phyloP scores from a whole-genome alignment of 352 stramenopile genomes.

The Phytophthora pistaciae region DNA sequence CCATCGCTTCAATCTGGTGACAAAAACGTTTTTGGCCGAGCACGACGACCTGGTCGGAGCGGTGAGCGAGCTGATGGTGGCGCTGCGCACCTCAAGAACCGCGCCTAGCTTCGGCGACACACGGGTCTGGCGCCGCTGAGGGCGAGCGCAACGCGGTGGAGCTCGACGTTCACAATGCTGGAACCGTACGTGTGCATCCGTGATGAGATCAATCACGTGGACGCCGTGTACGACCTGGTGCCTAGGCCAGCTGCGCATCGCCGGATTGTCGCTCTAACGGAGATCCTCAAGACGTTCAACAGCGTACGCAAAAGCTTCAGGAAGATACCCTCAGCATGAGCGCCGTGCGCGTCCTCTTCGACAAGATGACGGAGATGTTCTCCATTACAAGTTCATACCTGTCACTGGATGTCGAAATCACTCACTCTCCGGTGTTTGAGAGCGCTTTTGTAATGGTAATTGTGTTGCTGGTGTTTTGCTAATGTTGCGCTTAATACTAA shows the following conservation, averaged over 20 bases:
- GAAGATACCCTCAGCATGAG: neutral
- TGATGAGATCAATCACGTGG: constrained; percentile 8
- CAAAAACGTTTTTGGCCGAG: neutral
- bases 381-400: too few species aligned
- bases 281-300: neutral
- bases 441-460: too few species aligned
- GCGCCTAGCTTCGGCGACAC: neutral
- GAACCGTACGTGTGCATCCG: constrained; percentile 11
- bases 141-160: neutral
- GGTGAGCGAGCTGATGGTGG: neutral
- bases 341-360: neutral
- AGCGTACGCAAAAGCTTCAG: too few species aligned
- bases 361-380: too few species aligned
- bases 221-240: constrained; percentile 11
- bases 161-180: constrained; percentile 4
- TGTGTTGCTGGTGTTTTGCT: too few species aligned
- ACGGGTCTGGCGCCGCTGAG: neutral
- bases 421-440: too few species aligned
- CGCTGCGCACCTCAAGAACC: neutral
- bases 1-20: constrained; percentile 13
- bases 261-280: constrained; percentile 9
- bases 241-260: constrained; percentile 7
- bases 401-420: too few species aligned
- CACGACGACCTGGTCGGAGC: neutral
- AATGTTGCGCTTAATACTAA: too few species aligned